Conservation (phyloP, 768 basidiomycete genomes). For the Kwoniella sp. region DNA sequence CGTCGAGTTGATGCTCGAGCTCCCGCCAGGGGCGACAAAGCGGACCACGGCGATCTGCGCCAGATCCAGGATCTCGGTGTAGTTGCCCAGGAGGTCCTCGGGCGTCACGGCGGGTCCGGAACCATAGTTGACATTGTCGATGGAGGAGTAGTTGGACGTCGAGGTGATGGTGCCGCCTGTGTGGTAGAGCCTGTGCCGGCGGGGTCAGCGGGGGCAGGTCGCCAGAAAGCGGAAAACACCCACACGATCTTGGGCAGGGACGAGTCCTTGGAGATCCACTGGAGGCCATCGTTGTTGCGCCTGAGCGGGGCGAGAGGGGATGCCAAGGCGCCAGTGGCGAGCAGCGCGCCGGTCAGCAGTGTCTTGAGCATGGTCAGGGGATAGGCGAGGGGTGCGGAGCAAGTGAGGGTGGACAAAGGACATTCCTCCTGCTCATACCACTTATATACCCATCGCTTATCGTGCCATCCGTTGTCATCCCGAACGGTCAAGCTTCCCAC, state of each 20-base stretch:
- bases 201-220: neutral
- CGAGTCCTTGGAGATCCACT: slow-evolving; percentile 13
- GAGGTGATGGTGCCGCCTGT: slow-evolving; percentile 21
- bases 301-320: slow-evolving; percentile 1
- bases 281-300: slow-evolving; percentile 3
- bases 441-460: too few species aligned
- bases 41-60: slow-evolving; percentile 19
- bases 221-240: neutral
- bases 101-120: neutral
- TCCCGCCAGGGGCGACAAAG: slow-evolving; percentile 5
- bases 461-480: too few species aligned
- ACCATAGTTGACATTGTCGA: slow-evolving; percentile 22
- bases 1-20: slow-evolving; percentile 12
- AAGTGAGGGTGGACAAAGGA: too few species aligned
- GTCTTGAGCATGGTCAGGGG: slow-evolving; percentile 4
- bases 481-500: too few species aligned
- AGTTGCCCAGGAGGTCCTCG: slow-evolving; percentile 7
- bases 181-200: slow-evolving; percentile 15
- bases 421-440: too few species aligned
- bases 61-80: slow-evolving; percentile 8
- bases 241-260: slow-evolving; percentile 11
- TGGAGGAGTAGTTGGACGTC: slow-evolving; percentile 3
- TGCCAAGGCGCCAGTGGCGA: neutral
- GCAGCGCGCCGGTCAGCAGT: neutral
- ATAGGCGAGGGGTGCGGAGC: neutral